phyloP scores from a whole-genome alignment of 108 stramenopile genomes.

The Pseudonitzschia multistriata region DNA sequence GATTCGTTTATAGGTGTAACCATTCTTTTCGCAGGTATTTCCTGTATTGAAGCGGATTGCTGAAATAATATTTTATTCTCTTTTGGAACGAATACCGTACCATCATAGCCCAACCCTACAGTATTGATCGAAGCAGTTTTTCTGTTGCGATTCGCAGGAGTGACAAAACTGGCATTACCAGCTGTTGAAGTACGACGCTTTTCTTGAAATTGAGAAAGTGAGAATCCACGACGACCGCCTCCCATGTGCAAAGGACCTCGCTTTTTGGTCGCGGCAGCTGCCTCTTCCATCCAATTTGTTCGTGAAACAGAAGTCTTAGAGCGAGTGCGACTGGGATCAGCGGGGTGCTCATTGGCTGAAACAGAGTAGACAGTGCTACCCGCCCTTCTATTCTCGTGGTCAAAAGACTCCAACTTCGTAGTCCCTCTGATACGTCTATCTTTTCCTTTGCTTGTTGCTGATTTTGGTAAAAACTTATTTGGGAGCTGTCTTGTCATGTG shows the following conservation, averaged over 20 bases:
- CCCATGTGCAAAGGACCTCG: not conserved
- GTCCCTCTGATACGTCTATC: too few species aligned
- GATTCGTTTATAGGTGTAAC: not conserved
- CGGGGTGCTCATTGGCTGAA: not conserved
- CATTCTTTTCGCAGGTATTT: not conserved
- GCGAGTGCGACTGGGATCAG: not conserved
- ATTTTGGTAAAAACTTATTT: not conserved
- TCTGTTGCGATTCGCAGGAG: not conserved
- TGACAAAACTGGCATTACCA: not conserved
- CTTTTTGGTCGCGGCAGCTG: not conserved
- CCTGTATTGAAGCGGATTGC: not conserved
- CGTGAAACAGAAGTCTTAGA: not conserved
- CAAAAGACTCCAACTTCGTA: too few species aligned
- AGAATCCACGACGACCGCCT: not conserved
- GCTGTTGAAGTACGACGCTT: not conserved
- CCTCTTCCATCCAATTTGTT: slow-evolving; percentile 25
- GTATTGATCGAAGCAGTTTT: not conserved
- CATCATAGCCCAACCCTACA: slow-evolving; percentile 47
- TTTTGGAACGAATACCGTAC: slow-evolving; percentile 67
- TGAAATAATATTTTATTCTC: slow-evolving; percentile 46
- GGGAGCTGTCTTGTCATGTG: slow-evolving; percentile 17
- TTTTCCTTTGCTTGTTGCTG: not conserved
- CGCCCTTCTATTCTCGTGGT: too few species aligned
- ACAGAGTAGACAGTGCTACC: not conserved
- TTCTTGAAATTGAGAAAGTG: not conserved